phyloP scores from a whole-genome alignment of 176 grass and related monocot genomes.

The Calamus simplicifolius region DNA sequence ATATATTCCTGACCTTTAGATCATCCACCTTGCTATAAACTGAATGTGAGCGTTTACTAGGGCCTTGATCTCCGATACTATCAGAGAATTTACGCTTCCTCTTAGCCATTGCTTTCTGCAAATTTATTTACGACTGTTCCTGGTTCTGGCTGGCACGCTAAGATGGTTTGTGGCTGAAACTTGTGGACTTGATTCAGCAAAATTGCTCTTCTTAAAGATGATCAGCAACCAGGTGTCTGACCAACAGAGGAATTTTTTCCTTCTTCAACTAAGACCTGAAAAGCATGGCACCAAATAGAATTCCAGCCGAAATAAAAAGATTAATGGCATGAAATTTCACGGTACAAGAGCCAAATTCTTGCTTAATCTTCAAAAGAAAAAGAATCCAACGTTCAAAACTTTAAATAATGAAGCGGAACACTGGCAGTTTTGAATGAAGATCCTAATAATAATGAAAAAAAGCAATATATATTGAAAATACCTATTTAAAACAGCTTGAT shows the following conservation, averaged over 20 bases:
- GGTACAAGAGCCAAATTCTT: too few species aligned
- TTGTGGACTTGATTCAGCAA: slow-evolving; percentile 22
- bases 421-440: too few species aligned
- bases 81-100: background rate
- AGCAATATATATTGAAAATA: too few species aligned
- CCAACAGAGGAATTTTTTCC: slow-evolving; percentile 17
- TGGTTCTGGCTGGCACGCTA: slow-evolving; percentile 27
- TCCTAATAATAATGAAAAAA: too few species aligned
- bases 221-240: slow-evolving; percentile 11
- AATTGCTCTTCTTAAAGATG: slow-evolving; percentile 12
- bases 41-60: too few species aligned
- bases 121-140: slow-evolving; percentile 25
- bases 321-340: background rate
- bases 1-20: too few species aligned
- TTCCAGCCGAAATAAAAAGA: slow-evolving; percentile 18
- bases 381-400: too few species aligned
- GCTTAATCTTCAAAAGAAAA: too few species aligned
- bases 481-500: too few species aligned
- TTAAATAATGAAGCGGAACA: too few species aligned
- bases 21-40: too few species aligned
- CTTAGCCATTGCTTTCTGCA: slow-evolving; percentile 17
- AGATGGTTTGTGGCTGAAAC: slow-evolving; percentile 12
- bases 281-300: background rate
- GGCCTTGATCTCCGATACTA: too few species aligned
- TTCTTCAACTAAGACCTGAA: slow-evolving; percentile 31